phyloP scores from a whole-genome alignment of 768 basidiomycete species.

The Tulasnella sp. region DNA sequence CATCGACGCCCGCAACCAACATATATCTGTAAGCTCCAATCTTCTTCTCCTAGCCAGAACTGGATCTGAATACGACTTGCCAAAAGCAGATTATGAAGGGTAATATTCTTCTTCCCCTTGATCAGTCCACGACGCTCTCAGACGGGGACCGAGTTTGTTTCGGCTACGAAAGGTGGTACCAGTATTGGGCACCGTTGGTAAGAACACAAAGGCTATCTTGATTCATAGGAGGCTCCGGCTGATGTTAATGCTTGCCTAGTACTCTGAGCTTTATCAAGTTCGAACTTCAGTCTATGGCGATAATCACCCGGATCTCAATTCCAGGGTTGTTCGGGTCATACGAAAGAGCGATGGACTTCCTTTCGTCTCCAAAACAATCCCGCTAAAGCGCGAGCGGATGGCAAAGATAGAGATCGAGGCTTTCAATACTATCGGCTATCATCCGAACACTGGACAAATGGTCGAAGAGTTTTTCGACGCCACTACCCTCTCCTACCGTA shows the following conservation, averaged over 20 bases:
- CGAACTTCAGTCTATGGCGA: not conserved
- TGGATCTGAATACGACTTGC: too few species aligned
- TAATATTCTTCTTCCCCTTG: not conserved
- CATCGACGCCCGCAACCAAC: not conserved
- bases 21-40: not conserved
- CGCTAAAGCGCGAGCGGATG: not conserved
- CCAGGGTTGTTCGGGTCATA: not conserved
- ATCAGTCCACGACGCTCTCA: not conserved
- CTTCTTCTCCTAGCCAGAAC: not conserved
- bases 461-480: not conserved
- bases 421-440: not conserved
- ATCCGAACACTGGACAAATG: not conserved
- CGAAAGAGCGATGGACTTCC: not conserved
- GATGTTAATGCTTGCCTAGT: not conserved
- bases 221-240: too few species aligned
- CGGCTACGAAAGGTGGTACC: not conserved
- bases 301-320: not conserved
- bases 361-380: not conserved
- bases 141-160: not conserved
- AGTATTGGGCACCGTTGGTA: not conserved
- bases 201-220: too few species aligned
- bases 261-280: not conserved
- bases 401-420: not conserved
- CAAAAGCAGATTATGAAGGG: not conserved
- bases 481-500: not conserved